Conservation (phyloP, 768 basidiomycete genomes). For the Rhodotorula diobovata region DNA sequence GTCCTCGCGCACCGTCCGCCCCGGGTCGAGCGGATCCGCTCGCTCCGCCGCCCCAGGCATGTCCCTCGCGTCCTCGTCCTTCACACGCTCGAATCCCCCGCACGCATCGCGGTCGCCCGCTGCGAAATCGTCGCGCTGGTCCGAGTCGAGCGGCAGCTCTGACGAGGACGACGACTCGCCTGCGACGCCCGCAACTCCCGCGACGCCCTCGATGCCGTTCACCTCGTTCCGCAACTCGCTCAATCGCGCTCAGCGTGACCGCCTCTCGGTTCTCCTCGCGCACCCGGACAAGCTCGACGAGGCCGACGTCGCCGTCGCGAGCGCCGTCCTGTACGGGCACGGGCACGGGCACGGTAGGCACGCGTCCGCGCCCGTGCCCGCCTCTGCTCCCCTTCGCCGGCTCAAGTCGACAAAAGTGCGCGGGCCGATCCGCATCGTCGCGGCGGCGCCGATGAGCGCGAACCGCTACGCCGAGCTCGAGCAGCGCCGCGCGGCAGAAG, state of each 20-base stretch:
- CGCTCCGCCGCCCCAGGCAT: neutral
- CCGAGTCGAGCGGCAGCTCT: neutral
- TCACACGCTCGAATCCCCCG: neutral
- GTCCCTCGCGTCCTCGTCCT: neutral
- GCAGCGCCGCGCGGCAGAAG: neutral
- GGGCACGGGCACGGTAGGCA: too few species aligned
- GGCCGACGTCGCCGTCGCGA: neutral
- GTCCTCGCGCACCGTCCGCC: neutral
- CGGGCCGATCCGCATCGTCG: conserved; percentile 3
- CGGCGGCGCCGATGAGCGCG: conserved; percentile 2
- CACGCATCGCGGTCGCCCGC: neutral
- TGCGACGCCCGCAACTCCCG: too few species aligned
- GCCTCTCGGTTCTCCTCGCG: neutral
- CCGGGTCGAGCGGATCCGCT: neutral
- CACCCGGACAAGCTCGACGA: neutral
- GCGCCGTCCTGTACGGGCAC: neutral
- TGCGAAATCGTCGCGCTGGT: conserved; percentile 18
- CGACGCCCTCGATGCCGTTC: conserved; percentile 10
- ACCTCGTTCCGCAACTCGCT: conserved; percentile 32
- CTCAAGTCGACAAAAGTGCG: neutral
- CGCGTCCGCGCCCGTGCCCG: too few species aligned
- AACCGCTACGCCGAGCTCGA: conserved; percentile 4
- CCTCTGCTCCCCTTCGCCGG: neutral
- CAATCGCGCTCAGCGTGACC: neutral
- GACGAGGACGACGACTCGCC: neutral